These are phyloP conservation scores for Colletotrichum sp. DNA, from an alignment of 2,329 filamentous ascomycete species.

Conservation along the genomic window DNA sequence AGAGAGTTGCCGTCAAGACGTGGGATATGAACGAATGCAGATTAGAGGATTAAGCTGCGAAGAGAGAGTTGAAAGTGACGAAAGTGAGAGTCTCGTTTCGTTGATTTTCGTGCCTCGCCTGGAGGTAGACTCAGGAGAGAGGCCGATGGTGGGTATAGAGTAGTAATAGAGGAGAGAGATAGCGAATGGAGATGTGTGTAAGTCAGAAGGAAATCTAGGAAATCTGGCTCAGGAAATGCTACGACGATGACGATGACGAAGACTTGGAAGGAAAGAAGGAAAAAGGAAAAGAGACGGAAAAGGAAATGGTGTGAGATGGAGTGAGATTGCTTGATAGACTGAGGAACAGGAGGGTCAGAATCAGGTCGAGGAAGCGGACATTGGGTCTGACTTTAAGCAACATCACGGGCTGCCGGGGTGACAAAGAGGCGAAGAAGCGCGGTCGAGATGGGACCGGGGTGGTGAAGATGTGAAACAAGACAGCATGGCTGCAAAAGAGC, in stretches of 20 bases:
- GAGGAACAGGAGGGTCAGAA: constrained; percentile 20
- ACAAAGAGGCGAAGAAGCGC: constrained; percentile 26
- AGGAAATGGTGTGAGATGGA: constrained; percentile 24
- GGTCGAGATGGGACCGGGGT: constrained; percentile 23
- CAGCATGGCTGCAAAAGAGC: constrained; percentile 27
- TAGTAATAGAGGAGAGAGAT: not conserved
- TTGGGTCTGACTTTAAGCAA: constrained; percentile 23
- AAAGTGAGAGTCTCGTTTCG: constrained; percentile 9
- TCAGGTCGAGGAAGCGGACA: constrained; percentile 19
- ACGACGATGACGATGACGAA: constrained; percentile 7
- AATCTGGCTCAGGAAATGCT: constrained; percentile 17
- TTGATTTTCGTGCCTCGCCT: constrained; percentile 9
- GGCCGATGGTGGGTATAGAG: not conserved
- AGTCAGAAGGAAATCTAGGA: constrained; percentile 7
- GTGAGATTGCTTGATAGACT: constrained; percentile 21
- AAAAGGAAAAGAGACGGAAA: constrained; percentile 27
- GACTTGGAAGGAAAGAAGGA: constrained; percentile 13
- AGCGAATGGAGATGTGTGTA: constrained; percentile 5
- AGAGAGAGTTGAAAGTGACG: not conserved
- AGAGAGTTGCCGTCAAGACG: constrained; percentile 15
- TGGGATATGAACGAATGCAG: constrained; percentile 14
- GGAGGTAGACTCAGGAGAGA: constrained; percentile 13
- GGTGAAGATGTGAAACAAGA: constrained; percentile 23
- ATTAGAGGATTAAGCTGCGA: constrained; percentile 19
- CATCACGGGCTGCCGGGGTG: not conserved